phyloP scores from a whole-genome alignment of 768 basidiomycete genomes.

The Suillus weaverae region DNA sequence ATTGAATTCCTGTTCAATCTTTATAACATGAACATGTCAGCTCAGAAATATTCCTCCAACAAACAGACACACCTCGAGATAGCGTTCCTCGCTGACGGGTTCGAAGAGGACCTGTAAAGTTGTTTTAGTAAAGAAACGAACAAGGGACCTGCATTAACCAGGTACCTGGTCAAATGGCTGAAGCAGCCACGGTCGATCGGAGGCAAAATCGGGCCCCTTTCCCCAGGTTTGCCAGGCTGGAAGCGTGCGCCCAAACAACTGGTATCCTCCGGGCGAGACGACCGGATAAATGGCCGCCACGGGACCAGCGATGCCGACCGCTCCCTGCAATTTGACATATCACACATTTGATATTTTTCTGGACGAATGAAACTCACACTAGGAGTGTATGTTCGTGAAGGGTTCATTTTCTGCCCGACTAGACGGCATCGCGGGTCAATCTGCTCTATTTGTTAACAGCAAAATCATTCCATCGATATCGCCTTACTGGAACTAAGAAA shows the following conservation, averaged over 20 bases:
- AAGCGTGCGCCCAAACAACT: slow-evolving; percentile 61
- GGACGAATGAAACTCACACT: slow-evolving; percentile 36
- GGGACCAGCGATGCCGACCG: slow-evolving; percentile 68
- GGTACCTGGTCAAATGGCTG: slow-evolving; percentile 60
- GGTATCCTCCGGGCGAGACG: slow-evolving; percentile 66
- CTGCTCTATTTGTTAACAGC: slow-evolving; percentile 25
- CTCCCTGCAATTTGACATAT: slow-evolving; percentile 44
- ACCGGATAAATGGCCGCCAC: slow-evolving; percentile 67
- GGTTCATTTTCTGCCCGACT: slow-evolving; percentile 75
- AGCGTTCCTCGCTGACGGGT: slow-evolving; percentile 46
- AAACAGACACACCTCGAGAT: slow-evolving; percentile 41
- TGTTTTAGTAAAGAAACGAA: not conserved
- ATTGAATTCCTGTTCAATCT: slow-evolving; percentile 55
- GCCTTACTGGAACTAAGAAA: slow-evolving; percentile 57
- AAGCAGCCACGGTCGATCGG: slow-evolving; percentile 58
- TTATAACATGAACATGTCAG: not conserved
- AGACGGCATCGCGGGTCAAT: slow-evolving; percentile 59
- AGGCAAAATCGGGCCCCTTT: slow-evolving; percentile 44
- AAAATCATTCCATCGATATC: not conserved
- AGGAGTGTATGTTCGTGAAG: slow-evolving; percentile 65
- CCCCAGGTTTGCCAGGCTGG: slow-evolving; percentile 69
- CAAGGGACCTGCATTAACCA: too few relatives aligned
- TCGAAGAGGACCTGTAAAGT: slow-evolving; percentile 49
- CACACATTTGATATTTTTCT: not conserved
- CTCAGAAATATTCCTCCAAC: not conserved